Evolutionary conservation across 495 filamentous ascomycete genomes (phyloP), one percentile per base, ranked within the genome.

Genomic region (Cercophora samala): DNA sequence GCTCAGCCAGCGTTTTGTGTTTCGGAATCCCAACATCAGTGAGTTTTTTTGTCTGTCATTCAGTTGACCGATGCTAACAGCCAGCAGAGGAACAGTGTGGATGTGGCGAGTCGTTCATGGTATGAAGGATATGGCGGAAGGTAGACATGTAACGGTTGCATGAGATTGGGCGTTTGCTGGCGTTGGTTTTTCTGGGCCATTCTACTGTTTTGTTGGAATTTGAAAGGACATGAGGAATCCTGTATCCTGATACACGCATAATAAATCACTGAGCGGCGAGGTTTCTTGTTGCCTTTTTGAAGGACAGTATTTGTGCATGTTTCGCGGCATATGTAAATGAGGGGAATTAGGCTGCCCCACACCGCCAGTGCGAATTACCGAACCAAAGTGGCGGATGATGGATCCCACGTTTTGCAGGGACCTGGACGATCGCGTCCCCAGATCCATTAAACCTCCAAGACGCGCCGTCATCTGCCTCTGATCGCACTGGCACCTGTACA

Each of bases 21-120:
- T 99, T 78, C 87, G 87, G 74, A 99, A 99, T 79, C 95, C 95
- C 32, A 99, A 99, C 75, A 97, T 97, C 73, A 98, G 93, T 97
- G 79, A 87, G 94, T 90, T 25, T 63, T 51, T 72, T 54, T 24
- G 4, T 19, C 4, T 29, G 9, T 37, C 21, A 1, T 3, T 8
- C 52, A 15, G 11, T 25, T 18, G n/a, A n/a, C n/a, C 5, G 60
- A 54, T 73, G 67, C 80, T 86, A 76, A 86, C 75, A 15, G 32
- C 22, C 0, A 63, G 66, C 76, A 98, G 94, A 96, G 88, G 94
- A 96, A 74, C 85, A 95, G 84, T 99, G 95, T 75, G 95, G 95
- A 11, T 99, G 95, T 73, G 95, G 95, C 60, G 95, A 98, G 81
- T 96, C 92, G 13, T 99, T 99, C 75, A 97, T 95, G 87, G 91